Percentiles rank a stretch among this genome's conserved stretches.
These are phyloP conservation scores for Lactarius trivialis DNA, from an alignment of 768 basidiomycete species.

Conservation along the genomic window DNA sequence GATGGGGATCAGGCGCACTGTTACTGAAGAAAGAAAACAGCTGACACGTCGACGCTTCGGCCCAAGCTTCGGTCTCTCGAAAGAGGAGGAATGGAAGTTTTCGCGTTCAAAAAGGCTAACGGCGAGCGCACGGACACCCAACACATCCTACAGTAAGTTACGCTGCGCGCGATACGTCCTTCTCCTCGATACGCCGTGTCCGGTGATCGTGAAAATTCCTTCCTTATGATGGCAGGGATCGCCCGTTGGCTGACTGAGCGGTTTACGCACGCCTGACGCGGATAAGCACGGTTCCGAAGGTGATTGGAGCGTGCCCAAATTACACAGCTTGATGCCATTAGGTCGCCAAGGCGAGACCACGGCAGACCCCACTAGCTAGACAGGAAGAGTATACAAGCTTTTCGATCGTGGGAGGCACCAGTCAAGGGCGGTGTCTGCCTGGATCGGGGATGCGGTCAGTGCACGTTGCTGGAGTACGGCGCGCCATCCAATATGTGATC, in stretches of 20 bases:
- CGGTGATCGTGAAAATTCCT: neutral
- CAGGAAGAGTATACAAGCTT: neutral
- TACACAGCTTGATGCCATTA: neutral
- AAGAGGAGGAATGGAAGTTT: neutral
- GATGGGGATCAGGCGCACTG: conserved; percentile 6
- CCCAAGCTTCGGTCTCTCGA: neutral
- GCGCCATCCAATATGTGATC: conserved; percentile 10
- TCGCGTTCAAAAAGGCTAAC: neutral
- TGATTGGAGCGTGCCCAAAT: neutral
- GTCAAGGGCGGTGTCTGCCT: neutral
- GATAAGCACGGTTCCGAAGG: neutral
- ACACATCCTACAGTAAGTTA: neutral
- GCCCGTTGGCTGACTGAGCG: neutral
- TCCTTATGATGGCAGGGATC: neutral
- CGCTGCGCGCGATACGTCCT: neutral
- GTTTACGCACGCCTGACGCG: neutral
- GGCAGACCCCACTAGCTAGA: neutral
- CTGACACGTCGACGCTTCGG: neutral
- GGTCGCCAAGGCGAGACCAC: neutral
- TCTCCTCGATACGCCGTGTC: neutral
- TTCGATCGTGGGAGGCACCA: neutral
- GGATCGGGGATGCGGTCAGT: neutral
- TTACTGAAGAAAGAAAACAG: neutral
- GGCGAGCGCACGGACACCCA: neutral
- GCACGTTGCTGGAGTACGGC: conserved; percentile 8